Evolutionary conservation across 345 rosid genomes (phyloP).

Genomic region (Eucalyptus regnans): DNA sequence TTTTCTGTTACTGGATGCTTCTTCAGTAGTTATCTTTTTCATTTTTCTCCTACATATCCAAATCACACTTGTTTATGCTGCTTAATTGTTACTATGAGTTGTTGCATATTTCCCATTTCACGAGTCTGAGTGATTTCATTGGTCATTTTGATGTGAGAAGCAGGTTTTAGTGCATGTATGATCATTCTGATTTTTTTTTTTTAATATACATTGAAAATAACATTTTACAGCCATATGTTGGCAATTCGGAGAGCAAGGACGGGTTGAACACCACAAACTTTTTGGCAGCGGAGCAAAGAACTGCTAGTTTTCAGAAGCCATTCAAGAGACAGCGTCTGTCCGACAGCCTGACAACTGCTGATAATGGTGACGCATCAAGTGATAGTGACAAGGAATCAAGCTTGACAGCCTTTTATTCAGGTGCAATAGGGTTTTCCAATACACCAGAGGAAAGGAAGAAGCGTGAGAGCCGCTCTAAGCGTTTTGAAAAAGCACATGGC

Average conservation of each 20-base stretch:
- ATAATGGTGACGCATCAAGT: slow-evolving; percentile 78
- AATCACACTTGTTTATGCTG: background rate
- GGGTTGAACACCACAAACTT: slow-evolving; percentile 23
- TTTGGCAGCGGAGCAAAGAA: slow-evolving; percentile 32
- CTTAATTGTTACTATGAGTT: background rate
- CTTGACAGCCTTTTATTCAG: slow-evolving; percentile 66
- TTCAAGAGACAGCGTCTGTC: slow-evolving; percentile 66
- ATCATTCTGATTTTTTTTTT: background rate
- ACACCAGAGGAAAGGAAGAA: slow-evolving; percentile 86
- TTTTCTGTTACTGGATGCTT: background rate
- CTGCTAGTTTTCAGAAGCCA: slow-evolving; percentile 48
- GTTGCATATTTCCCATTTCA: background rate
- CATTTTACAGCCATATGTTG: slow-evolving; percentile 27
- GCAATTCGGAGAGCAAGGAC: slow-evolving; percentile 38
- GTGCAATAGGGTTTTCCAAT: slow-evolving; percentile 57
- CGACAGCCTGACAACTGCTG: slow-evolving; percentile 24
- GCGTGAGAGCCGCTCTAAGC: slow-evolving; percentile 89
- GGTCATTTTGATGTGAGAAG: background rate
- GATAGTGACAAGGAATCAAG: slow-evolving; percentile 87
- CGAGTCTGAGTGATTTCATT: background rate
- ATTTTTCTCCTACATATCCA: background rate
- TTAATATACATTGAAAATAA: background rate
- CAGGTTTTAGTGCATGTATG: background rate
- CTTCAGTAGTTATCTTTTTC: background rate
- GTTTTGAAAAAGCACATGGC: slow-evolving; percentile 77